A percentile compares a stretch with the other conserved stretches of the same genome.
Conservation (phyloP, 495 filamentous ascomycete species). For the Xylaria grammica region DNA sequence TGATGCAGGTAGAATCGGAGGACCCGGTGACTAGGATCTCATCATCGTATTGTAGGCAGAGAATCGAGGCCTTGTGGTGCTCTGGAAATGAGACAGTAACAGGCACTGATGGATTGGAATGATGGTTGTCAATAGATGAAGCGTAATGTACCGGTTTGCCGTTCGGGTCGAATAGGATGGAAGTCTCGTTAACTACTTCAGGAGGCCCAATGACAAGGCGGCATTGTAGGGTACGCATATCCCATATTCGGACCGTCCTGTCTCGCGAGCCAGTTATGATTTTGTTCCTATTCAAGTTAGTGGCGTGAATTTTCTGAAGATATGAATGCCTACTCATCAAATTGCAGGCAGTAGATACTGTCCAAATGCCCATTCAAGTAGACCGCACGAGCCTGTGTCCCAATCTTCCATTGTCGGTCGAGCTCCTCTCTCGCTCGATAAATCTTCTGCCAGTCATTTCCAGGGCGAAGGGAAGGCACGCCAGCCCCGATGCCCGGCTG, state of each 20-base stretch:
- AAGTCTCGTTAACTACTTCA: constrained; percentile 50
- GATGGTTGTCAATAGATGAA: constrained; percentile 46
- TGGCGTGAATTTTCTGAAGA: neutral
- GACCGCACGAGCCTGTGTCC: constrained; percentile 72
- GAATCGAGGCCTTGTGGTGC: constrained; percentile 85
- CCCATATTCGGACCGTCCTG: constrained; percentile 93
- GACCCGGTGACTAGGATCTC: constrained; percentile 93
- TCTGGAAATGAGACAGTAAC: constrained; percentile 54
- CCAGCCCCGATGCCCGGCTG: constrained; percentile 53
- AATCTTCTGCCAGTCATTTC: constrained; percentile 83
- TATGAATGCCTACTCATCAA: constrained; percentile 77
- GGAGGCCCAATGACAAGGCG: constrained; percentile 74
- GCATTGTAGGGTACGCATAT: constrained; percentile 84
- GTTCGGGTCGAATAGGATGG: constrained; percentile 49
- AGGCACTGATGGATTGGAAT: constrained; percentile 50
- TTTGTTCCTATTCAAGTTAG: constrained; percentile 67
- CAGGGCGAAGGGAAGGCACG: constrained; percentile 52
- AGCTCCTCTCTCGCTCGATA: constrained; percentile 76
- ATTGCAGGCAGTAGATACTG: constrained; percentile 96
- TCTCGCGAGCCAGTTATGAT: constrained; percentile 97
- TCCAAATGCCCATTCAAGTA: constrained; percentile 92
- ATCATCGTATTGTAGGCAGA: constrained; percentile 94
- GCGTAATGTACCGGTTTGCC: constrained; percentile 54
- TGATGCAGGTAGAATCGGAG: constrained; percentile 87
- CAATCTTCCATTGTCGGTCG: constrained; percentile 77